Evolutionary conservation across 106 monocot species (phyloP).

Genomic region (Phalaenopsis aphrodite): DNA sequence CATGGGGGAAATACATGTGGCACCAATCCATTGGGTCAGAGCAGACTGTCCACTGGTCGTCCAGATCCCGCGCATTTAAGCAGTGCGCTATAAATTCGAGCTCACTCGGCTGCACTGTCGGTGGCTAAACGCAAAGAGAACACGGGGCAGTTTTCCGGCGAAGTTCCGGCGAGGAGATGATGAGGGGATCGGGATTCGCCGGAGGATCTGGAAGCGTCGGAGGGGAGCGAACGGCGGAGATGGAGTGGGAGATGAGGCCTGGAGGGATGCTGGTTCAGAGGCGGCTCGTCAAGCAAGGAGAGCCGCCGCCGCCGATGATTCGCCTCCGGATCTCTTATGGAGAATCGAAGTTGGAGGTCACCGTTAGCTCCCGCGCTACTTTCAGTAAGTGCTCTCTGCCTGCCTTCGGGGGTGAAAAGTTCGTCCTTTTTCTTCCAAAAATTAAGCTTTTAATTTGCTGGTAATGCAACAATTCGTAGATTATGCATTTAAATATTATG

Average conservation of each 20-base stretch:
- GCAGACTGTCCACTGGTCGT: background rate
- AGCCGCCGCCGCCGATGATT: slow-evolving; percentile 20
- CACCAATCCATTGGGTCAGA: background rate
- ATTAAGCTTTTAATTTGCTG: background rate
- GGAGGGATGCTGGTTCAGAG: slow-evolving; percentile 75
- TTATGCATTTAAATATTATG: background rate
- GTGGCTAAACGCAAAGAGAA: background rate
- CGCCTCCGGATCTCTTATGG: slow-evolving; percentile 40
- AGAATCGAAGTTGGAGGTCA: slow-evolving; percentile 33
- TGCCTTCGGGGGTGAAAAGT: background rate
- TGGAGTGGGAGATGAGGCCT: slow-evolving; percentile 58
- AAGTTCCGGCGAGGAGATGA: background rate
- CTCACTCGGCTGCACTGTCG: slow-evolving; percentile 1
- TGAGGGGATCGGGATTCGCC: slow-evolving; percentile 15
- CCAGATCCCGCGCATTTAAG: slow-evolving; percentile 9
- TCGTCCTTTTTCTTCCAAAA: background rate
- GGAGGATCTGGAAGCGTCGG: slow-evolving; percentile 25
- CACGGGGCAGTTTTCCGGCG: background rate
- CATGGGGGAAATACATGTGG: background rate
- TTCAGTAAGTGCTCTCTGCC: slow-evolving; percentile 36
- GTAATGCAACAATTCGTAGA: background rate
- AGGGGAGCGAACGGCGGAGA: slow-evolving; percentile 14
- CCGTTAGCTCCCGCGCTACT: slow-evolving; percentile 41
- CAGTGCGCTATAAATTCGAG: background rate
- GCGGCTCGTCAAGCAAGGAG: slow-evolving; percentile 14